A percentile compares a stretch with the other conserved stretches of the same genome.
phyloP scores from a whole-genome alignment of 495 filamentous ascomycete genomes.

The Penicillium silybi region DNA sequence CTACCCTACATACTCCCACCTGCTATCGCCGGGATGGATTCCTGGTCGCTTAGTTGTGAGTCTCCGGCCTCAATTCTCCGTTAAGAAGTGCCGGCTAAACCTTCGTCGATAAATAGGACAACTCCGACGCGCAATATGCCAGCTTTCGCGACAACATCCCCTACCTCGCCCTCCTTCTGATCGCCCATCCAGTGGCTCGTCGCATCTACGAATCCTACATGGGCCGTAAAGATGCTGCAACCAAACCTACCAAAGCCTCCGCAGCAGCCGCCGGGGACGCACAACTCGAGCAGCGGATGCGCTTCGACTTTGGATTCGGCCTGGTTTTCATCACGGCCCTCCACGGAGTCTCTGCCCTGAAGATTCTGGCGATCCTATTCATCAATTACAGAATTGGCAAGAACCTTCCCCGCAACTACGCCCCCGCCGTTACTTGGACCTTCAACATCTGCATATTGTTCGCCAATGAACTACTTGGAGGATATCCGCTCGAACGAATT shows the following conservation, averaged over 20 bases:
- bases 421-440: slow-evolving; percentile 80
- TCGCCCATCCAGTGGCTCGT: slow-evolving; percentile 74
- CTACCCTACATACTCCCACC: slow-evolving; percentile 66
- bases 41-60: slow-evolving; percentile 86
- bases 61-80: neutral
- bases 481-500: slow-evolving; percentile 68
- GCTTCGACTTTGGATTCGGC: slow-evolving; percentile 83
- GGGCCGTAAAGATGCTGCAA: slow-evolving; percentile 3
- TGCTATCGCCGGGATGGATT: slow-evolving; percentile 85
- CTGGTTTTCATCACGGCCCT: slow-evolving; percentile 70
- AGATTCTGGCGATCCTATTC: slow-evolving; percentile 74
- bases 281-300: slow-evolving; percentile 68
- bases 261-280: slow-evolving; percentile 55
- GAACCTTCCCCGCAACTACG: slow-evolving; percentile 57
- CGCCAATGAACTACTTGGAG: slow-evolving; percentile 77
- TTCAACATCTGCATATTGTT: slow-evolving; percentile 88
- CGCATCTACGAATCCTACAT: slow-evolving; percentile 56
- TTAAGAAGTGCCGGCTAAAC: neutral
- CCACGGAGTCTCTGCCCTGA: slow-evolving; percentile 80
- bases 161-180: slow-evolving; percentile 65
- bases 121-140: slow-evolving; percentile 86
- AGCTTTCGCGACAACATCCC: slow-evolving; percentile 84
- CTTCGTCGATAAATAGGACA: slow-evolving; percentile 54
- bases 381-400: slow-evolving; percentile 79
- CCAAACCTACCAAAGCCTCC: slow-evolving; percentile 15